Evolutionary conservation across 2,329 filamentous ascomycete species (phyloP).

Genomic region (Phoma herbarum): DNA sequence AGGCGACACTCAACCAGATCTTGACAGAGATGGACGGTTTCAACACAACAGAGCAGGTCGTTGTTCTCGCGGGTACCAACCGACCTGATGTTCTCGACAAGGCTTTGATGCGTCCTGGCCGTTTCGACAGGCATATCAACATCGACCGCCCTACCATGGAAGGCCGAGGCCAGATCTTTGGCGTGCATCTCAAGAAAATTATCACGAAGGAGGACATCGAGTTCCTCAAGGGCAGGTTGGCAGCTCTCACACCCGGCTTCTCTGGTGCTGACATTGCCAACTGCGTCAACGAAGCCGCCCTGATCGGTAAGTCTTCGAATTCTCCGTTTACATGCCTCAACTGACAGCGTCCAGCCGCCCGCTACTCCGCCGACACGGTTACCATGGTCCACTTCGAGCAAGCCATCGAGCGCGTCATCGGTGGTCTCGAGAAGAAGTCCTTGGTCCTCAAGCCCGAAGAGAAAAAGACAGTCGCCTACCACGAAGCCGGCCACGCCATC

Average conservation of each 20-base stretch:
- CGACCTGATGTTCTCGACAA: conserved; percentile 93
- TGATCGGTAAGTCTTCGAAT: conserved; percentile 77
- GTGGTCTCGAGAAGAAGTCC: conserved; percentile 96
- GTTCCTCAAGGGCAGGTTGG: conserved; percentile 84
- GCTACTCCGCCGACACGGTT: conserved; percentile 80
- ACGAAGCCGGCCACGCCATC: conserved; percentile 97
- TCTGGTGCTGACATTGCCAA: conserved; percentile 98
- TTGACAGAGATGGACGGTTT: conserved; percentile 99
- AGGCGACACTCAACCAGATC: conserved; percentile 97
- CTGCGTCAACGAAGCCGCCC: conserved; percentile 94
- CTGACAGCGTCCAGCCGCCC: conserved; percentile 73
- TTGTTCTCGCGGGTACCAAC: conserved; percentile 96
- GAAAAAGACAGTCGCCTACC: conserved; percentile 96
- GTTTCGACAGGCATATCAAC: conserved; percentile 94
- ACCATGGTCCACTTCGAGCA: conserved; percentile 93
- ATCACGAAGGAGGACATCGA: conserved; percentile 91
- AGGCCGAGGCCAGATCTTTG: conserved; percentile 94
- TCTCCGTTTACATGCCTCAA: conserved; percentile 9
- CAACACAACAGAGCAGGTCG: conserved; percentile 95
- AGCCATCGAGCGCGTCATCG: conserved; percentile 96
- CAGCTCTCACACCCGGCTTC: conserved; percentile 94
- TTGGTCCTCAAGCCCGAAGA: conserved; percentile 91
- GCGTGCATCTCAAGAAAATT: conserved; percentile 92
- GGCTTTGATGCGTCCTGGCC: conserved; percentile 93
- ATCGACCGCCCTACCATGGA: conserved; percentile 98